Conservation (phyloP, 495 filamentous ascomycete species). For the Echria macrotheca region DNA sequence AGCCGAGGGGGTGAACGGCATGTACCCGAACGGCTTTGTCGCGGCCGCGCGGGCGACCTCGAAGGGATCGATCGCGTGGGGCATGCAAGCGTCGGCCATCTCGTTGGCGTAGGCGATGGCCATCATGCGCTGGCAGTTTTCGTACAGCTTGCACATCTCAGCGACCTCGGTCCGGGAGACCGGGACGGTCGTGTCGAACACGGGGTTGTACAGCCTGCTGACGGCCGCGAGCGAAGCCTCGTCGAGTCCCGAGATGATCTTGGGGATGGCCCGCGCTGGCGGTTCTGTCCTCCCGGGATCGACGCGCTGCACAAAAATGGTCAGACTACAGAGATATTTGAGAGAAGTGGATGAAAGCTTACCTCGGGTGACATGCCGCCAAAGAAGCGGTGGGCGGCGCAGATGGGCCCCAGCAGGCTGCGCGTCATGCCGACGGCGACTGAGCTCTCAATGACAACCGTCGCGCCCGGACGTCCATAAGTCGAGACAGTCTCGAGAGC, state of each 20-base stretch:
- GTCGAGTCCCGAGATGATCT: constrained; percentile 34
- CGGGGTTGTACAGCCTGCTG: constrained; percentile 24
- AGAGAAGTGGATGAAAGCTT: constrained; percentile 1
- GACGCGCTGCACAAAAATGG: constrained; percentile 22
- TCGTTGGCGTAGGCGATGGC: constrained; percentile 38
- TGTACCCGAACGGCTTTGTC: constrained; percentile 38
- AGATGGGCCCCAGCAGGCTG: constrained; percentile 25
- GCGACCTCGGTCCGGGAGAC: constrained; percentile 36
- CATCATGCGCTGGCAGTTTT: constrained; percentile 39
- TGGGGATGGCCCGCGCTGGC: constrained; percentile 25
- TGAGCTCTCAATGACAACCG: constrained; percentile 33
- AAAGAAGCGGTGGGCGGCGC: constrained; percentile 18
- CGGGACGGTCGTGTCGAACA: constrained; percentile 30
- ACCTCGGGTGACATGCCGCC: constrained; percentile 36
- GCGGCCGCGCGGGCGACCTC: constrained; percentile 33
- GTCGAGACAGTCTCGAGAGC: constrained; percentile 26
- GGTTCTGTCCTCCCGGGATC: constrained; percentile 32
- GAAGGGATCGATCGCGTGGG: constrained; percentile 32
- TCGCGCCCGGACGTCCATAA: constrained; percentile 25
- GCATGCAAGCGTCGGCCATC: constrained; percentile 36
- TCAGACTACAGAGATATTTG: constrained; percentile 1
- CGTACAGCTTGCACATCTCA: constrained; percentile 40
- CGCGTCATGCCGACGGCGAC: constrained; percentile 38
- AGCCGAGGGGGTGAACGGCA: constrained; percentile 27
- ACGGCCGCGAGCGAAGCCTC: constrained; percentile 30